These are phyloP conservation scores for Multifurca ochricompacta DNA, from an alignment of 768 basidiomycete species.

Conservation along the genomic window DNA sequence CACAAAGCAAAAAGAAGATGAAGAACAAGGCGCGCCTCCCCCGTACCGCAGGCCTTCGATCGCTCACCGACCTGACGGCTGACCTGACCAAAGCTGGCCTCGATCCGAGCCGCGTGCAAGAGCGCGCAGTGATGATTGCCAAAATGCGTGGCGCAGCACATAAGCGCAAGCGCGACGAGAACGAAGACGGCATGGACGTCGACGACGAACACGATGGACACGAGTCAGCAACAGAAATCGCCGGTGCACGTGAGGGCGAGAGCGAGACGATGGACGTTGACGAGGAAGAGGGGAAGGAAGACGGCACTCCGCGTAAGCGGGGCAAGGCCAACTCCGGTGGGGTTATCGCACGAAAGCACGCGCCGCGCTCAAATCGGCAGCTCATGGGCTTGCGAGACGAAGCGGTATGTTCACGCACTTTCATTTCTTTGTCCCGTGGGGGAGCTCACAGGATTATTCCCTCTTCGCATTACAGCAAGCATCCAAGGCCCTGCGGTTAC, in stretches of 20 bases:
- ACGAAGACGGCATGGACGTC: slow-evolving; percentile 28
- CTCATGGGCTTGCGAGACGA: slow-evolving; percentile 74
- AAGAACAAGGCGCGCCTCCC: slow-evolving; percentile 79
- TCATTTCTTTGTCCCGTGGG: not conserved
- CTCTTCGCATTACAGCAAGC: slow-evolving; percentile 53
- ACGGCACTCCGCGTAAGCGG: slow-evolving; percentile 48
- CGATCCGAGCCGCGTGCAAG: slow-evolving; percentile 81
- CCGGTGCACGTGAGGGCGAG: slow-evolving; percentile 34
- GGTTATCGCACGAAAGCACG: slow-evolving; percentile 41
- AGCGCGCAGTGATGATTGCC: slow-evolving; percentile 78
- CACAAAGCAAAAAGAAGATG: slow-evolving; percentile 79
- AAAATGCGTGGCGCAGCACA: slow-evolving; percentile 64
- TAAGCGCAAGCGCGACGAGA: slow-evolving; percentile 53
- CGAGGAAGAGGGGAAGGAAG: slow-evolving; percentile 35
- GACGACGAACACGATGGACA: slow-evolving; percentile 34
- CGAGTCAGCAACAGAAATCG: slow-evolving; percentile 32
- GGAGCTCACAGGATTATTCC: too few relatives aligned
- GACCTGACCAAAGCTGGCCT: slow-evolving; percentile 84
- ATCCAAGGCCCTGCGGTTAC: slow-evolving; percentile 69
- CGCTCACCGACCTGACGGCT: slow-evolving; percentile 65
- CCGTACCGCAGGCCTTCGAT: slow-evolving; percentile 62
- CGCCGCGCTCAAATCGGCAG: slow-evolving; percentile 65
- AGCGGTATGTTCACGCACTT: slow-evolving; percentile 38
- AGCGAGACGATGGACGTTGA: slow-evolving; percentile 32
- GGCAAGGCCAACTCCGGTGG: slow-evolving; percentile 55